Conservation (phyloP, 2,329 filamentous ascomycete genomes). For the Ustilaginoidea virens region DNA sequence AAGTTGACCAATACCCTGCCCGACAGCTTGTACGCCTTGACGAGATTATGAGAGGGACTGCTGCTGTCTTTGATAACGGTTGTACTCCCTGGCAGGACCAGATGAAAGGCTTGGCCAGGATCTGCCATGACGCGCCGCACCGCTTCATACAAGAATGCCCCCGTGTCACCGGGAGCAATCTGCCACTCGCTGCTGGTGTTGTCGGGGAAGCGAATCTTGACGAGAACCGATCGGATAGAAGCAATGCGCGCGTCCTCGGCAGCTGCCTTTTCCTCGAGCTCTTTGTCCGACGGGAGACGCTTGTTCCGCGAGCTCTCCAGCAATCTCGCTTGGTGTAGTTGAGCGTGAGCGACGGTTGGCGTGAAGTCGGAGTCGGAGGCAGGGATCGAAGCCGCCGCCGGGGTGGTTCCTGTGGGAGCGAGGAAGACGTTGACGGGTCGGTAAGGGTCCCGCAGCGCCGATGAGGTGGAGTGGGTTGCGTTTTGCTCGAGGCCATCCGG, state of each 20-base stretch:
- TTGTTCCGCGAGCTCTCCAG: slow-evolving; percentile 50
- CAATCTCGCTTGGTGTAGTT: slow-evolving; percentile 56
- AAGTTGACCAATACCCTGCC: slow-evolving; percentile 62
- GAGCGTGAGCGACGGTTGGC: slow-evolving; percentile 61
- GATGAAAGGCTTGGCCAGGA: slow-evolving; percentile 50
- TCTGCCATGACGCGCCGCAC: slow-evolving; percentile 57
- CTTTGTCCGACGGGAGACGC: slow-evolving; percentile 67
- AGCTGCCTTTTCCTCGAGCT: slow-evolving; percentile 55
- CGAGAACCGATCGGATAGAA: slow-evolving; percentile 49
- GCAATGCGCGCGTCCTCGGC: slow-evolving; percentile 51
- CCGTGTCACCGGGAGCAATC: slow-evolving; percentile 55
- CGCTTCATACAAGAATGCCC: slow-evolving; percentile 55
- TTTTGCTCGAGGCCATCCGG: no score
- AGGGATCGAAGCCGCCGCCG: slow-evolving; percentile 53
- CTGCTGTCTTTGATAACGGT: slow-evolving; percentile 31
- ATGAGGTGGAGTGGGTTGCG: no score
- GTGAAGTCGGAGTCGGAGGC: slow-evolving; percentile 63
- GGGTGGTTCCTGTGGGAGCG: slow-evolving; percentile 59
- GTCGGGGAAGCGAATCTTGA: slow-evolving; percentile 81
- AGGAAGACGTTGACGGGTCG: slow-evolving; percentile 57
- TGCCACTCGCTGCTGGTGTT: slow-evolving; percentile 61
- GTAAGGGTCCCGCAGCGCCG: slow-evolving; percentile 17
- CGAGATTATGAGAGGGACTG: slow-evolving; percentile 39
- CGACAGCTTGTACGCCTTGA: slow-evolving; percentile 55
- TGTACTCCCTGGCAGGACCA: slow-evolving; percentile 47